Evolutionary conservation across 495 filamentous ascomycete genomes (phyloP).

Genomic region (Lepidopterella palustris): DNA sequence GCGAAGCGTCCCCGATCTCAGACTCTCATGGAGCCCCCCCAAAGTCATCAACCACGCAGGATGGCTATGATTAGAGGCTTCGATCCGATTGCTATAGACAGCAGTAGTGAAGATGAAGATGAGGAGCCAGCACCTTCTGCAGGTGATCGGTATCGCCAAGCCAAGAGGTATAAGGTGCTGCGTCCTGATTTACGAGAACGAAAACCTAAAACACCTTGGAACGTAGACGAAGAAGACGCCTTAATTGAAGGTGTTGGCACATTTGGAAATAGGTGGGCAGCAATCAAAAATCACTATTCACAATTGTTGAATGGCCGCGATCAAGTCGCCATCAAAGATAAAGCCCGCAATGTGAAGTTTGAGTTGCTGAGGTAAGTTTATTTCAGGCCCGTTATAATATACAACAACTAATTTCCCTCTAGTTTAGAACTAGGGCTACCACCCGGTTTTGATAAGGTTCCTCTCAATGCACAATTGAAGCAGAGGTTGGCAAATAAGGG

Average conservation of each 20-base stretch:
- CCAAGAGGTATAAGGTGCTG: too few relatives aligned
- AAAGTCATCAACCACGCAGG: constrained; percentile 17
- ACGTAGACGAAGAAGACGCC: too few relatives aligned
- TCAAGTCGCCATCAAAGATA: constrained; percentile 61
- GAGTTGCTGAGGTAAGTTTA: constrained; percentile 50
- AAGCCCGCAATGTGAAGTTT: constrained; percentile 57
- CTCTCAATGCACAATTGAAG: neutral
- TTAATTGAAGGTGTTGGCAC: constrained; percentile 47
- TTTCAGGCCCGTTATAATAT: neutral
- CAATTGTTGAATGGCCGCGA: constrained; percentile 41
- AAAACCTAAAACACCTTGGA: too few relatives aligned
- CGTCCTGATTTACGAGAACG: too few relatives aligned
- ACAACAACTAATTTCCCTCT: neutral
- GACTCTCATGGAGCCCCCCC: constrained; percentile 9
- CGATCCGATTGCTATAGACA: constrained; percentile 7
- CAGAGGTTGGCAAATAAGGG: neutral
- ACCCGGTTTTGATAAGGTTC: neutral
- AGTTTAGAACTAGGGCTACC: neutral
- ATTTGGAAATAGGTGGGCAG: constrained; percentile 48
- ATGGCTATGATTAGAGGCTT: neutral
- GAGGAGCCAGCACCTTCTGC: constrained; percentile 14
- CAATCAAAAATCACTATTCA: constrained; percentile 38
- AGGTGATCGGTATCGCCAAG: too few relatives aligned
- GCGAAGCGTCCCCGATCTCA: constrained; percentile 15
- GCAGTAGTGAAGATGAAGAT: constrained; percentile 9